A percentile compares a stretch with the other conserved stretches of the same genome.
phyloP scores from a whole-genome alignment of 1,284 basidiomycete genomes.

The Trametes hirsuta region DNA sequence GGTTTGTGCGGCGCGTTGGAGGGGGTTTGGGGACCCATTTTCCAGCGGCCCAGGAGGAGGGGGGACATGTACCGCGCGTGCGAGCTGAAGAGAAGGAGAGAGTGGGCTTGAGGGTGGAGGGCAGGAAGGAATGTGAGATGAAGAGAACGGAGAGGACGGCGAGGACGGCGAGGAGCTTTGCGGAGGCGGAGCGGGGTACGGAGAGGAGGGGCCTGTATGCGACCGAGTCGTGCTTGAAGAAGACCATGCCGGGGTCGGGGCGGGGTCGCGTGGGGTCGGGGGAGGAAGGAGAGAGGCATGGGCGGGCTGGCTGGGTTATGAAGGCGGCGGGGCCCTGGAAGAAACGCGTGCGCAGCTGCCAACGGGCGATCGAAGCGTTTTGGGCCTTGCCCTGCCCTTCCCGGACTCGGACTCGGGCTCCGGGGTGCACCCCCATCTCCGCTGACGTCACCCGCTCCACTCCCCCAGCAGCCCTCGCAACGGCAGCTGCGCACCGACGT shows the following conservation, averaged over 20 bases:
- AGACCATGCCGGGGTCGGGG: slow-evolving; percentile 16
- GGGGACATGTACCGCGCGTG: slow-evolving; percentile 39
- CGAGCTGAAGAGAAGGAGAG: slow-evolving; percentile 10
- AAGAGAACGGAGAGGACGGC: slow-evolving; percentile 19
- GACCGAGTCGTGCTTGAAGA: slow-evolving; percentile 19
- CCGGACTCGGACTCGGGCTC: background rate
- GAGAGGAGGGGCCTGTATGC: slow-evolving; percentile 20
- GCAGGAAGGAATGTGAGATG: slow-evolving; percentile 20
- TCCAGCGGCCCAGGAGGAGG: slow-evolving; percentile 47
- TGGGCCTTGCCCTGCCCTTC: background rate
- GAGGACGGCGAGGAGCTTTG: slow-evolving; percentile 21
- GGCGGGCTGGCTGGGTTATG: background rate
- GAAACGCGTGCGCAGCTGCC: background rate
- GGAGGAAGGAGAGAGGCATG: background rate
- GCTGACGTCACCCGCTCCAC: slow-evolving; percentile 14
- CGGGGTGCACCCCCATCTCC: background rate
- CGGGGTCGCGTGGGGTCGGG: background rate
- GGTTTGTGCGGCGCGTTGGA: slow-evolving; percentile 31
- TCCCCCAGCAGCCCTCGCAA: background rate
- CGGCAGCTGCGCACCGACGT: too few species aligned
- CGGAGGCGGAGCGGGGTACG: slow-evolving; percentile 17
- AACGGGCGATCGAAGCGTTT: background rate
- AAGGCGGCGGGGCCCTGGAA: background rate
- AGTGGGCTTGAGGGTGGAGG: slow-evolving; percentile 12
- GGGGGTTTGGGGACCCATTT: slow-evolving; percentile 40